Evolutionary conservation across 345 rosid genomes (phyloP), one percentile per base, ranked within the genome.

Genomic region (Melaleuca alternifolia): DNA sequence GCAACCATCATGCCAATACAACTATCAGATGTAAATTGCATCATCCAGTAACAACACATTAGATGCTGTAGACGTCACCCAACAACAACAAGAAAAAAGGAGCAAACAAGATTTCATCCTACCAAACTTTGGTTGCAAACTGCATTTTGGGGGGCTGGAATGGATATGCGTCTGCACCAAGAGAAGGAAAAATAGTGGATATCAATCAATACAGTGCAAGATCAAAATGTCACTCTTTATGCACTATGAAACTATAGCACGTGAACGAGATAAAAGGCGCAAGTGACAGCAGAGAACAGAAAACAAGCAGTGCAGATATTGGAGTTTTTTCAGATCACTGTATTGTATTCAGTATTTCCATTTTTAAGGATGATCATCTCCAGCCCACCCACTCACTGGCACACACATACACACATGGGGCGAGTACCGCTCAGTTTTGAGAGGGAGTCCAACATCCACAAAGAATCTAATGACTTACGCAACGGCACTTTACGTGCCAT

Each of bases 61-160:
- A 26, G 41, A 59, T 7, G 14, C 10, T 37, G 7, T 44, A 51
- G 41, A 50, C 12, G 62, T 77, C n/a, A 82, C 48, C 79, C 18
- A 71, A 18, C 44, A 71, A 71, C 13, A 20, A 37, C 7, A 71
- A 71, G 51, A 86, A 46, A 76, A 33, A 84, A 84, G 54, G 76
- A 54, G 50, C 87, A 46, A 85, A 88, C 46, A 76, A 83, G 84
- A 48, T 33, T 71, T 54, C 59, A 89, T 84, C 98, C 83, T 96
- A 98, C 99, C 99, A 98, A 88, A 98, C 99, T 95, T 95, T 96
- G 59, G 99, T 98, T 50, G 93, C 90, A 85, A 98, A 98, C 89
- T 96, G 96, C 99, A 98, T 96, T 93, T 95, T 98, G 51, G 99
- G 99, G 86, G 99, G 99, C 96, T 96, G 98, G 89, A 98, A 98